phyloP scores from a whole-genome alignment of 129 eudicot genomes.

The Heracleum sosnowskyi region DNA sequence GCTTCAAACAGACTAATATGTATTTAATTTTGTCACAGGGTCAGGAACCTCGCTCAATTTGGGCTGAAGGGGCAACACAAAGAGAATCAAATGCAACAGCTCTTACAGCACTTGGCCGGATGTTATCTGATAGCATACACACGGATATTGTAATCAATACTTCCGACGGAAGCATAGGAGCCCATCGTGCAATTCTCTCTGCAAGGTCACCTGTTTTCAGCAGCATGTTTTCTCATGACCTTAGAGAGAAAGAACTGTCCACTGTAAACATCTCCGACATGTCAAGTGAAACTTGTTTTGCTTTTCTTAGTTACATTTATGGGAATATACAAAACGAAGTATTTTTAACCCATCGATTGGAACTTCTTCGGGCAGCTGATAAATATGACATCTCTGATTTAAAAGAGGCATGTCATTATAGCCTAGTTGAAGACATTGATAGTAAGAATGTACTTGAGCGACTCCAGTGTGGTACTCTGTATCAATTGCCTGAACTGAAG shows the following conservation, averaged over 20 bases:
- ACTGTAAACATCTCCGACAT: conserved; percentile 74
- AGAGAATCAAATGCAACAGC: conserved; percentile 52
- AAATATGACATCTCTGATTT: conserved; percentile 76
- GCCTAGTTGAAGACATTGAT: conserved; percentile 79
- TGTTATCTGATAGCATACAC: conserved; percentile 82
- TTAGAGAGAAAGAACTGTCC: conserved; percentile 75
- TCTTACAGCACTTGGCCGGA: conserved; percentile 52
- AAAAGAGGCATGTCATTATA: conserved; percentile 84
- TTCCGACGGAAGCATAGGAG: conserved; percentile 63
- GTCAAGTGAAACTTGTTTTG: conserved; percentile 73
- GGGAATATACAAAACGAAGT: conserved; percentile 55
- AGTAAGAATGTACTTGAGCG: conserved; percentile 76
- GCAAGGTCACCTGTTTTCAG: conserved; percentile 83
- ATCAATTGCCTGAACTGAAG: conserved; percentile 72
- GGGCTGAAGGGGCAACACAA: conserved; percentile 48
- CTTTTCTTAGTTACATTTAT: conserved; percentile 64
- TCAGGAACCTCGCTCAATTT: conserved; percentile 61
- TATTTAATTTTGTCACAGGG: conserved; percentile 34
- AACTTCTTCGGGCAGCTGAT: conserved; percentile 86
- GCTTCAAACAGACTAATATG: neutral
- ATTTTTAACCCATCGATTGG: conserved; percentile 59
- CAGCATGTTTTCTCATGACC: conserved; percentile 89
- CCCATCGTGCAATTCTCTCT: conserved; percentile 93
- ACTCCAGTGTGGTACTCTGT: conserved; percentile 72
- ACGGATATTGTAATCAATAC: conserved; percentile 76